These are phyloP conservation scores for Saccharomycopsis babjevae DNA, from an alignment of 805 yeast genomes.

Conservation along the genomic window DNA sequence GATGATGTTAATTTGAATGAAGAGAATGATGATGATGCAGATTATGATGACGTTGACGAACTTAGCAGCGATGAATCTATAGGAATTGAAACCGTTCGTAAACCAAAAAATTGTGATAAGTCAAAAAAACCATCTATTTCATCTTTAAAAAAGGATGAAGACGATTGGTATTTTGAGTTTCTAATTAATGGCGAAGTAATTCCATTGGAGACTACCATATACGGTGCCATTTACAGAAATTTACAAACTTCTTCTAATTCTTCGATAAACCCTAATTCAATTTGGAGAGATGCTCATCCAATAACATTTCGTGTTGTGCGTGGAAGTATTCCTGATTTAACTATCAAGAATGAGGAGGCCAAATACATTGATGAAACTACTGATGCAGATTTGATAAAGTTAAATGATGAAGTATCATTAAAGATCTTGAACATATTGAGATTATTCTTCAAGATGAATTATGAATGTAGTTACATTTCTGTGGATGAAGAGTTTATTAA, in stretches of 20 bases:
- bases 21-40: constrained; percentile 8
- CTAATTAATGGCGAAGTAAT: constrained; percentile 44
- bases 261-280: constrained; percentile 33
- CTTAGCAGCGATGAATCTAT: background rate
- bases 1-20: constrained; percentile 4
- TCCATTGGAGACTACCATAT: constrained; percentile 60
- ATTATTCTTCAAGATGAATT: constrained; percentile 34
- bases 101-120: constrained; percentile 20
- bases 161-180: constrained; percentile 42
- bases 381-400: constrained; percentile 24
- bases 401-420: constrained; percentile 25
- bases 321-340: constrained; percentile 21
- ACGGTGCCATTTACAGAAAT: constrained; percentile 58
- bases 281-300: constrained; percentile 52
- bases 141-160: background rate
- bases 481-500: constrained; percentile 43
- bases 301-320: constrained; percentile 36
- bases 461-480: constrained; percentile 2
- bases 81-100: constrained; percentile 10
- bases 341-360: background rate
- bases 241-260: constrained; percentile 29
- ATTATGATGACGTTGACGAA: constrained; percentile 18
- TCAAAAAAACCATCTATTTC: background rate
- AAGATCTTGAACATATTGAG: constrained; percentile 40
- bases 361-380: constrained; percentile 7